These are phyloP conservation scores for Boletus subparvulus DNA, from an alignment of 768 basidiomycete species.

Conservation along the genomic window DNA sequence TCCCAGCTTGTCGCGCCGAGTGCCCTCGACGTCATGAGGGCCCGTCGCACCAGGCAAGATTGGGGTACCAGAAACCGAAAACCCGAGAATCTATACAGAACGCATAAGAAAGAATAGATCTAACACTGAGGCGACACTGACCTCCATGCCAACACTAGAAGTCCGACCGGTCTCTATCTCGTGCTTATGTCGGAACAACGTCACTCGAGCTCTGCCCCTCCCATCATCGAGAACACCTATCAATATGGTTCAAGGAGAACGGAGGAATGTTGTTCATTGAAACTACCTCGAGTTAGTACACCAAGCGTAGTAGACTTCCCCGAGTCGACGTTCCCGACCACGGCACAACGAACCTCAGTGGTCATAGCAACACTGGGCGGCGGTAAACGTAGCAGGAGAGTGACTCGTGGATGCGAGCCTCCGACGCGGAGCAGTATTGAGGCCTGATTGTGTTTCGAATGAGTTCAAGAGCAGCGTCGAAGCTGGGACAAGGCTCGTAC, in stretches of 20 bases:
- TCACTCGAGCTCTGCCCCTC: slow-evolving; percentile 77
- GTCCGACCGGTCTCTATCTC: slow-evolving; percentile 96
- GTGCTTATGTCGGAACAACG: slow-evolving; percentile 94
- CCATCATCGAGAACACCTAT: slow-evolving; percentile 79
- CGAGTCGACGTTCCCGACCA: slow-evolving; percentile 92
- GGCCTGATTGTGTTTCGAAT: slow-evolving; percentile 37
- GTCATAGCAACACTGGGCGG: slow-evolving; percentile 72
- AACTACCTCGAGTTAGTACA: slow-evolving; percentile 85
- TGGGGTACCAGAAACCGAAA: slow-evolving; percentile 70
- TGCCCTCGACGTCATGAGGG: slow-evolving; percentile 57
- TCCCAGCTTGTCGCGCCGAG: slow-evolving; percentile 81
- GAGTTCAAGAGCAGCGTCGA: background rate
- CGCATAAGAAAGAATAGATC: background rate
- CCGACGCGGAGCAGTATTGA: slow-evolving; percentile 53
- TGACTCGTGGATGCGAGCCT: slow-evolving; percentile 51
- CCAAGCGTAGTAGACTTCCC: slow-evolving; percentile 95
- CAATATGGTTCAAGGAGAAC: slow-evolving; percentile 6
- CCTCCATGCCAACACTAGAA: slow-evolving; percentile 96
- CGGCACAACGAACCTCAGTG: slow-evolving; percentile 94
- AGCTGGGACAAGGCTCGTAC: slow-evolving; percentile 36
- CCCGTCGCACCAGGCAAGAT: slow-evolving; percentile 68
- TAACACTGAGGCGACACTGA: slow-evolving; percentile 34
- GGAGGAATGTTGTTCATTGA: slow-evolving; percentile 18
- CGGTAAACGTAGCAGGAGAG: slow-evolving; percentile 70
- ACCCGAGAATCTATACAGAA: slow-evolving; percentile 75